These are phyloP conservation scores for Paxillus ammoniavirescens DNA, from an alignment of 768 basidiomycete species.

Conservation along the genomic window DNA sequence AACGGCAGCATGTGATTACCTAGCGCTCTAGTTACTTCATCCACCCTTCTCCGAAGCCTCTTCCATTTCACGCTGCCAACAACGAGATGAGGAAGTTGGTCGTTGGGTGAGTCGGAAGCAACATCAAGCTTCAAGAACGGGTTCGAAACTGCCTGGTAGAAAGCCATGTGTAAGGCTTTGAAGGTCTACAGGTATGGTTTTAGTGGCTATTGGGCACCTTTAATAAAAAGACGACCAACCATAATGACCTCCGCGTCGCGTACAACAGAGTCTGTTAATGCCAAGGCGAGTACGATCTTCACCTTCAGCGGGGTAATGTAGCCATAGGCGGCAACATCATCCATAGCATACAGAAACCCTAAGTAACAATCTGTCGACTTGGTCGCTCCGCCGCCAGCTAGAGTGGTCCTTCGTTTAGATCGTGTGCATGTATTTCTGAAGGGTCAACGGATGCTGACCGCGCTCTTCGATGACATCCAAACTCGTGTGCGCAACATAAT, in stretches of 20 bases:
- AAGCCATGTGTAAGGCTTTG: slow-evolving; percentile 86
- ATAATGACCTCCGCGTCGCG: slow-evolving; percentile 76
- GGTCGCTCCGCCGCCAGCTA: slow-evolving; percentile 37
- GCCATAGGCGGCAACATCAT: slow-evolving; percentile 90
- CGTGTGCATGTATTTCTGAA: background rate
- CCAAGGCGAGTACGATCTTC: slow-evolving; percentile 81
- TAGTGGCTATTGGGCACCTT: background rate
- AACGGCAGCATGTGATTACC: slow-evolving; percentile 37
- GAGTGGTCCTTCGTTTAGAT: slow-evolving; percentile 1
- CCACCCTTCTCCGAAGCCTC: slow-evolving; percentile 65
- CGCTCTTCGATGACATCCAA: slow-evolving; percentile 91
- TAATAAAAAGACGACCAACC: slow-evolving; percentile 41
- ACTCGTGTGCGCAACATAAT: slow-evolving; percentile 89
- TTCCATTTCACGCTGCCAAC: slow-evolving; percentile 69
- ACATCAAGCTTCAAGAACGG: slow-evolving; percentile 76
- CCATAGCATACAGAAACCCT: slow-evolving; percentile 85
- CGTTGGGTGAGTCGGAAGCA: slow-evolving; percentile 44
- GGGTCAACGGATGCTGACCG: slow-evolving; percentile 47
- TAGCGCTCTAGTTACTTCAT: slow-evolving; percentile 67
- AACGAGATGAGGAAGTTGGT: slow-evolving; percentile 53
- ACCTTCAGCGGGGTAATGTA: slow-evolving; percentile 86
- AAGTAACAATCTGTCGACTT: slow-evolving; percentile 80
- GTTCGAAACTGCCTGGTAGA: slow-evolving; percentile 79
- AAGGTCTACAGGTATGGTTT: slow-evolving; percentile 61
- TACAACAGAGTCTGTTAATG: slow-evolving; percentile 78